Evolutionary conservation across 2,329 filamentous ascomycete genomes (phyloP).

Genomic region (Cercospora sp.): DNA sequence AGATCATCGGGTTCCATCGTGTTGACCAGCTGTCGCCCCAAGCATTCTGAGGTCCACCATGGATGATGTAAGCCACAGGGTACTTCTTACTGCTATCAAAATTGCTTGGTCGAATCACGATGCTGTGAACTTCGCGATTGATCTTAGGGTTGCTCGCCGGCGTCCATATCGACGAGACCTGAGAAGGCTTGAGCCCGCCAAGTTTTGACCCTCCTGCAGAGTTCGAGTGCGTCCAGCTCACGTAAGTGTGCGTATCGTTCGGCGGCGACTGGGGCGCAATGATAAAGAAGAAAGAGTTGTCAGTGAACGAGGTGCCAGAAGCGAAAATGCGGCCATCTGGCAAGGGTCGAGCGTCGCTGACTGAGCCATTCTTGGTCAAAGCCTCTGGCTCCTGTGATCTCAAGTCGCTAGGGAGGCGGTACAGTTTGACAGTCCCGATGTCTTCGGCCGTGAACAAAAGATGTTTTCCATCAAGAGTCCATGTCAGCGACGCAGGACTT

Average conservation of each 20-base stretch:
- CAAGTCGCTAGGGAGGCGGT: constrained; percentile 34
- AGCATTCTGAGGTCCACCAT: constrained; percentile 36
- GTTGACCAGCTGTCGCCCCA: constrained; percentile 37
- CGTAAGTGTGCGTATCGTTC: constrained; percentile 26
- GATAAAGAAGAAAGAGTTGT: constrained; percentile 69
- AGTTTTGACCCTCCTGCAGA: constrained; percentile 66
- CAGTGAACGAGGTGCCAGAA: constrained; percentile 66
- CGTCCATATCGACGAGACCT: constrained; percentile 70
- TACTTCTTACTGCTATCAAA: constrained; percentile 34
- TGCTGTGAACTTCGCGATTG: constrained; percentile 63
- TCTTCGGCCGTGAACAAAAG: constrained; percentile 76
- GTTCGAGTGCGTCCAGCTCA: constrained; percentile 50
- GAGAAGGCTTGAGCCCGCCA: constrained; percentile 59
- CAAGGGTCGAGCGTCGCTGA: constrained; percentile 56
- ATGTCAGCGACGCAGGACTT: constrained; percentile 53
- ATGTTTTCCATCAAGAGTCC: constrained; percentile 56
- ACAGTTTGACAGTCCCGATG: constrained; percentile 62
- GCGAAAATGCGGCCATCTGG: constrained; percentile 59
- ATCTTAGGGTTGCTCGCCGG: constrained; percentile 55
- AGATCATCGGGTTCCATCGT: constrained; percentile 37
- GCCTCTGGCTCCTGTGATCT: constrained; percentile 42
- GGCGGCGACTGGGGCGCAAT: constrained; percentile 54
- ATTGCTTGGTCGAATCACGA: constrained; percentile 40
- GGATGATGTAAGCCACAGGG: constrained; percentile 37
- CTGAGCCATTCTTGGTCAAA: constrained; percentile 56